Evolutionary conservation across 129 eudicot species (phyloP).

Genomic region (Lonicera japonica): DNA sequence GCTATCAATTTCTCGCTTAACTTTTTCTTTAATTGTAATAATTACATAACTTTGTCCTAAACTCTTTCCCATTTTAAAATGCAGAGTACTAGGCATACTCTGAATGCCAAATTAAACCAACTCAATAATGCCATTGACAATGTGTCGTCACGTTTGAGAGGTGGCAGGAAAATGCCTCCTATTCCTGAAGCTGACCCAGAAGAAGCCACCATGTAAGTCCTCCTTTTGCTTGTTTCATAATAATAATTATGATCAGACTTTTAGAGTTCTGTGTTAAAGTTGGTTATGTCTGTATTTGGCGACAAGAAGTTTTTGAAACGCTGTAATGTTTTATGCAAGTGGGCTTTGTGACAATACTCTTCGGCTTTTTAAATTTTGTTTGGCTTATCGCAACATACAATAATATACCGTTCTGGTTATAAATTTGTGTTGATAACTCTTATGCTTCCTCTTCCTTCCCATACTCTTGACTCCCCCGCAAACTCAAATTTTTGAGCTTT

Average conservation of each 20-base stretch:
- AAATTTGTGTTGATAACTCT: no score
- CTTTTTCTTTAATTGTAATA: neutral
- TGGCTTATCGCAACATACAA: no score
- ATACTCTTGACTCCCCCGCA: no score
- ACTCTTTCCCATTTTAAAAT: slow-evolving; percentile 6
- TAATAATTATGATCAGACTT: neutral
- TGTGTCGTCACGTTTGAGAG: slow-evolving; percentile 68
- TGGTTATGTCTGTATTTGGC: neutral
- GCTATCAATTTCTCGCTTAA: neutral
- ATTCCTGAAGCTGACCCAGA: slow-evolving; percentile 67
- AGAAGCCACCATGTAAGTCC: slow-evolving; percentile 52
- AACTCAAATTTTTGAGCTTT: no score
- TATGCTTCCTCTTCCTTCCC: no score
- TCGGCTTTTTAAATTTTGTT: neutral
- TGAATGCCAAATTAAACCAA: slow-evolving; percentile 76
- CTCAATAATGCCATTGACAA: slow-evolving; percentile 91
- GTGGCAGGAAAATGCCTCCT: slow-evolving; percentile 48
- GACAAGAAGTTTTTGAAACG: neutral
- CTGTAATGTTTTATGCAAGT: neutral
- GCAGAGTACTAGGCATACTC: slow-evolving; percentile 74
- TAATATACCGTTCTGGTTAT: no score
- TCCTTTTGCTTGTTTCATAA: neutral
- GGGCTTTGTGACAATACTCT: neutral
- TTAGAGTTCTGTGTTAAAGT: neutral
- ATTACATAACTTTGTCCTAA: neutral